Evolutionary conservation across 306 rosid genomes (phyloP).

Genomic region (Begonia peltatifolia): DNA sequence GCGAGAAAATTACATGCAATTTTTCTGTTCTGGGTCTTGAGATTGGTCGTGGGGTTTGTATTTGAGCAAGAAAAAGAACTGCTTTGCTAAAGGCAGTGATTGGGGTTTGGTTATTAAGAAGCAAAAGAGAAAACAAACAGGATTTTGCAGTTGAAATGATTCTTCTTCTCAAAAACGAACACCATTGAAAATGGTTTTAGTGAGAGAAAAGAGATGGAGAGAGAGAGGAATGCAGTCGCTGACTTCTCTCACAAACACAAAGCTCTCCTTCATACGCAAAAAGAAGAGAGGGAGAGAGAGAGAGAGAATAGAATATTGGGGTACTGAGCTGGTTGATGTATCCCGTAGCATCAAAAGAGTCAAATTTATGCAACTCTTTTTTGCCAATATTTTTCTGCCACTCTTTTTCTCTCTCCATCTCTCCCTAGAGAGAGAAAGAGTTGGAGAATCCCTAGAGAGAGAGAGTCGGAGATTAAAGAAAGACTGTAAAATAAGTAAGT

Average conservation of each 20-base stretch:
- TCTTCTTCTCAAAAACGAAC: slow-evolving; percentile 17
- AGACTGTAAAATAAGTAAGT: background rate
- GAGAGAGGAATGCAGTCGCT: slow-evolving; percentile 35
- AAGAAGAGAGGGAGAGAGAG: background rate
- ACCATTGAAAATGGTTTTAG: slow-evolving; percentile 10
- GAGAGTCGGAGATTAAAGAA: background rate
- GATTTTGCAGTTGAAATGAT: slow-evolving; percentile 14
- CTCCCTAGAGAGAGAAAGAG: background rate
- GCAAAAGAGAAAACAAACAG: slow-evolving; percentile 8
- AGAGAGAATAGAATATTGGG: background rate
- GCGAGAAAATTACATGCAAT: background rate
- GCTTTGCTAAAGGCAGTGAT: background rate
- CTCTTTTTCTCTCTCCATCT: background rate
- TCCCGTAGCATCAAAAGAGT: background rate
- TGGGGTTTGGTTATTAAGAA: background rate
- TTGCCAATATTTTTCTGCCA: background rate
- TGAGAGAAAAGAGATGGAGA: slow-evolving; percentile 10
- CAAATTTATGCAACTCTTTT: background rate
- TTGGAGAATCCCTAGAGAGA: background rate
- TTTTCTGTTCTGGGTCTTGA: background rate
- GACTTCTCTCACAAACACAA: slow-evolving; percentile 50
- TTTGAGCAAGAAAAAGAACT: background rate
- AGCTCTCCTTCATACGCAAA: no score
- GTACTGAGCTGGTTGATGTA: background rate
- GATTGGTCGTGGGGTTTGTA: background rate